Base-by-base conservation (phyloP, 306 rosid genomes). In the Dryas alaskensis region DNA sequence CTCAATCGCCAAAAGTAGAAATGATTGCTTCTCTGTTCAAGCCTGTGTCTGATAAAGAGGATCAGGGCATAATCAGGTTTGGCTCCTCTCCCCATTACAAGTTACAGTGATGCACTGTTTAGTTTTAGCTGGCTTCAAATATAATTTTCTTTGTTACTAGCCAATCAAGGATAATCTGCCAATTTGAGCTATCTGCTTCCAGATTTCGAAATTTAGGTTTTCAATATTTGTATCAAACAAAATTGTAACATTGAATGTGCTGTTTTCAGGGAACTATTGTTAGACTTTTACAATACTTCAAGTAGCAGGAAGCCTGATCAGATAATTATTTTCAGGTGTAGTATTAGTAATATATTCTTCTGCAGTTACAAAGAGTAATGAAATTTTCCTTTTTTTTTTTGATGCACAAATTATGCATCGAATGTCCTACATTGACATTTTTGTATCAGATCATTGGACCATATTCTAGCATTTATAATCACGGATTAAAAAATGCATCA, bases 11-110 rank as follows among this genome's bases (percentile, higher is more conserved):
- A 0, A 94, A 83, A 79, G 85, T 82, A 6, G 96, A 94, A 69
- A 94, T 94, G 96, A 89, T 92, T 1, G 97, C 92, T 75, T 84
- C 88, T 49, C 43, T 94, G 46, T 91, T 84, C 64, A 94, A 91
- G 82, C 82, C 72, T 31, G 90, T 84, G 7, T 86, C 93, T 51
- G 96, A 79, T 0, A 79, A 81, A 0, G 88, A 80, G 11, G 97
- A 94, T 69, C 87, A 87, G 11, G 97, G 97, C 19, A 94, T 91
- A 2, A 76, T 93, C 68, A 91, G 98, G 98, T 66, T 31, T 46
- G 42, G 43, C 4, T 60, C 45, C 13, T 19, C 3, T 22, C 62
- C 8, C 39, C 62, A 22, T 57, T 57, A 8, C 62, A 57, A 8
- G 2, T 31, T 31, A 2, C 37, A 31, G 37, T 2, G 37, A 31